Evolutionary conservation across 805 yeast genomes (phyloP), one percentile per base, ranked within the genome.

Genomic region (Starmerella asiatica): DNA sequence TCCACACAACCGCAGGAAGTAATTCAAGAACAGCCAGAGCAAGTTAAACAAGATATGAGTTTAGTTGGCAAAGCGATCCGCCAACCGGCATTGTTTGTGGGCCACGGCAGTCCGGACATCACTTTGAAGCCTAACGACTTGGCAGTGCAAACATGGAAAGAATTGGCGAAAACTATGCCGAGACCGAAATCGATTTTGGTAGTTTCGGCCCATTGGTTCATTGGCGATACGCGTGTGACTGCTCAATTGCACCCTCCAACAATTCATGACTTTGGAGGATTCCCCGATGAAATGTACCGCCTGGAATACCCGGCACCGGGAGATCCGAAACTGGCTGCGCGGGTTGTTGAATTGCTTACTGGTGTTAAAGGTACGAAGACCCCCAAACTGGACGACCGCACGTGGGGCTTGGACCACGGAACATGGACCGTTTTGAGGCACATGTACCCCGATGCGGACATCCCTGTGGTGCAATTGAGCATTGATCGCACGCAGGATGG

Each of bases 401-500:
- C 29, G 14, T 50, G 54, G 54, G 54, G 54, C 14, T 37, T 50
- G 5, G 54, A 50, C 35, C 54, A 50, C 36, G 54, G 54, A 3
- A 40, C 51, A 2, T 50, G 54, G 54, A 21, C 48, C 4, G 46
- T 50, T 16, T 38, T 51, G 24, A 34, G 29, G 32, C 40, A 44
- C 36, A 51, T 51, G 54, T 51, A 48, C 34, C 54, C 54, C 15
- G 38, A 46, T 9, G 49, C 50, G 2, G 45, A 47, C 15, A 40
- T 57, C 6, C 69, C 69, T 11, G 43, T 64, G 21, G 52, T 64
- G 14, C 67, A 64, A 46, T 54, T 63, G 11, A 59, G 64, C 12
- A 37, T 62, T n/a, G 48, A 58, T 11, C 60, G 60, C 21, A 58
- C 64, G 29, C 71, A 67, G 46, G 42, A 43, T n/a, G 37, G 29